Evolutionary conservation across 2,329 filamentous ascomycete species (phyloP), one percentile per base, ranked within the genome.

Genomic region (Ceratocystis colombiana): DNA sequence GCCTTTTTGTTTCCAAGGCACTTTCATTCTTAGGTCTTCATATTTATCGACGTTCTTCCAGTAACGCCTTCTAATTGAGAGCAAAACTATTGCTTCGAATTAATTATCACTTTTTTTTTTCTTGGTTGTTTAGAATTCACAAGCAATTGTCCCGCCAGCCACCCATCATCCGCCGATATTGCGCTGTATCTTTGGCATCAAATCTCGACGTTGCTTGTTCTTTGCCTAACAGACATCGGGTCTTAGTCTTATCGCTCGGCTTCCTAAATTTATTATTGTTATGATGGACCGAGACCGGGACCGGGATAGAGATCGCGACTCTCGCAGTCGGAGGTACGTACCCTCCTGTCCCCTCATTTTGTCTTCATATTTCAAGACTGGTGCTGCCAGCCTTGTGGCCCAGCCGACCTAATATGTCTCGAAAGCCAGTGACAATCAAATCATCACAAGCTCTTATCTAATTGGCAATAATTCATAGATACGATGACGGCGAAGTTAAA

Each of bases 401-500:
- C 37, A 15, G 12, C 37, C 37, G 3, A 41, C 37, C 37, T 41
- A 0, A 15, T 28, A 25, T 41, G 3, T 41, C 12, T 41, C 37
- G 46, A 45, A 28, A 28, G 17, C 59, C 30, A 66, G 33, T 8
- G 25, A 45, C 48, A 3, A 17, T 25, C 33, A 44, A 33, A 15
- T 46, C 15, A 33, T 8, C 48, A 1, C 8, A 15, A 37, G 25
- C 59, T 59, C 41, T 41, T 20, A 30, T 17, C 20, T 63, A 41
- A 41, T 41, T 48, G 37, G 22, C 25, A 20, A 50, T 65, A 17
- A 57, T 25, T 46, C 45, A 57, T 68, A 84, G 82, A 72, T 85
- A 82, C 71, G 82, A 85, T 69, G 82, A 85, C 70, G 82, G 82
- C 57, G 82, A 85, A 74, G 83, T 85, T 65, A 80, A 83, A 69